A percentile compares a stretch with the other conserved stretches of the same genome.
Evolutionary conservation across 2,329 filamentous ascomycete genomes (phyloP).

Genomic region (Colletotrichum navitas): DNA sequence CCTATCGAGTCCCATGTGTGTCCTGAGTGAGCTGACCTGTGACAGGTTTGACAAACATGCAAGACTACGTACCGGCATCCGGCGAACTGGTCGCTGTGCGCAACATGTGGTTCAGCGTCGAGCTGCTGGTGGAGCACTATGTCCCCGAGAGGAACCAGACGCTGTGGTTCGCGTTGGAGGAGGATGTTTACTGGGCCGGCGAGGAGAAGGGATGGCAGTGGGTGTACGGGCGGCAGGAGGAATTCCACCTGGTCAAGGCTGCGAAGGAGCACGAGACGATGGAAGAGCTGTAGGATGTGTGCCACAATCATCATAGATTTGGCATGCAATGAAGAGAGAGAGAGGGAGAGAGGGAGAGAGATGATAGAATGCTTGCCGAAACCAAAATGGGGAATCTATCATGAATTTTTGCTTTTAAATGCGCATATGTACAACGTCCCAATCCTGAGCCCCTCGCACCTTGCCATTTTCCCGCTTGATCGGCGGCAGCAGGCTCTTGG

Average conservation of each 20-base stretch:
- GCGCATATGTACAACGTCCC: slow-evolving; percentile 36
- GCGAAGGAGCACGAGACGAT: slow-evolving; percentile 9
- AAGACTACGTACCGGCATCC: slow-evolving; percentile 59
- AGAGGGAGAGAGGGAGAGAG: neutral
- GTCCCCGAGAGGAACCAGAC: slow-evolving; percentile 60
- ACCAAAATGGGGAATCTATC: slow-evolving; percentile 29
- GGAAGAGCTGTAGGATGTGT: slow-evolving; percentile 26
- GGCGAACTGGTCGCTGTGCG: slow-evolving; percentile 60
- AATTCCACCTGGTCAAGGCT: slow-evolving; percentile 55
- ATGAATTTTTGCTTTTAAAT: slow-evolving; percentile 33
- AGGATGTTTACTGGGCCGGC: slow-evolving; percentile 63
- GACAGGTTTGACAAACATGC: slow-evolving; percentile 63
- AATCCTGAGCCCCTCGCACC: slow-evolving; percentile 1
- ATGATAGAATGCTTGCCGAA: neutral
- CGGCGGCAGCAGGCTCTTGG: slow-evolving; percentile 39
- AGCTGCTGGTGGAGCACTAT: slow-evolving; percentile 62
- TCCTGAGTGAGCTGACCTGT: neutral
- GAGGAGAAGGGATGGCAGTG: slow-evolving; percentile 57
- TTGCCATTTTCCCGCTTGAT: slow-evolving; percentile 36
- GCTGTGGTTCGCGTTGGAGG: slow-evolving; percentile 61
- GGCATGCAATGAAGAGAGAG: neutral
- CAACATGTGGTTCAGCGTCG: slow-evolving; percentile 63
- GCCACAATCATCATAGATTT: neutral
- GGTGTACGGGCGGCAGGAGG: slow-evolving; percentile 62
- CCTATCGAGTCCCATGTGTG: neutral